A percentile compares a stretch with the other conserved stretches of the same genome.
Evolutionary conservation across 2,329 filamentous ascomycete species (phyloP).

Genomic region (Colletotrichum cordylinicola): DNA sequence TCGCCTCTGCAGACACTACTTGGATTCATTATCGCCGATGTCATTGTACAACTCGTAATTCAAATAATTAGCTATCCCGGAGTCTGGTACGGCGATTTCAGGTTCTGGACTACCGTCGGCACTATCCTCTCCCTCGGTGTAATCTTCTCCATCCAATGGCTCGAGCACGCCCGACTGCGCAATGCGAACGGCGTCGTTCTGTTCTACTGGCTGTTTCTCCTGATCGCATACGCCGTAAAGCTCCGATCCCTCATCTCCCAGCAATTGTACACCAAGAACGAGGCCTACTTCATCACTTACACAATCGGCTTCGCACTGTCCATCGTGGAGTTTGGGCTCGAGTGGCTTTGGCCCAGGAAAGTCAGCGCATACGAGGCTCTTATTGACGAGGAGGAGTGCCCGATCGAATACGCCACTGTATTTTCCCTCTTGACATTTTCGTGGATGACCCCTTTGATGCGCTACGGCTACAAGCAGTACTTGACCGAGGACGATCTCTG

Average conservation of each 20-base stretch:
- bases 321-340: conserved; percentile 73
- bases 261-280: conserved; percentile 67
- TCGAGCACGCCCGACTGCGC: conserved; percentile 82
- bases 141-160: conserved; percentile 82
- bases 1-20: conserved; percentile 57
- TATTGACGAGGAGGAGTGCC: conserved; percentile 67
- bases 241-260: conserved; percentile 85
- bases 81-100: conserved; percentile 81
- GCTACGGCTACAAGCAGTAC: conserved; percentile 87
- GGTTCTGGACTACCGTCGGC: conserved; percentile 80
- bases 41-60: conserved; percentile 74
- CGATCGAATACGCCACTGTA: conserved; percentile 88
- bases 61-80: conserved; percentile 74
- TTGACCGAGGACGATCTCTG: conserved; percentile 95
- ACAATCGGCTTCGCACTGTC: conserved; percentile 75
- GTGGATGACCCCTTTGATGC: conserved; percentile 99
- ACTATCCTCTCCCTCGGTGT: conserved; percentile 76
- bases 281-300: conserved; percentile 81
- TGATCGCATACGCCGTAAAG: conserved; percentile 81
- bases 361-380: conserved; percentile 65
- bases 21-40: conserved; percentile 69
- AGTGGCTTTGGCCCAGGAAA: conserved; percentile 87
- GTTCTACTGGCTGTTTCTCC: conserved; percentile 89
- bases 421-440: conserved; percentile 94
- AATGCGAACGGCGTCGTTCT: conserved; percentile 88